Percentiles rank a stretch among this genome's conserved stretches.
Conservation (phyloP, 129 eudicot genomes). For the Gnaphalium uliginosum region DNA sequence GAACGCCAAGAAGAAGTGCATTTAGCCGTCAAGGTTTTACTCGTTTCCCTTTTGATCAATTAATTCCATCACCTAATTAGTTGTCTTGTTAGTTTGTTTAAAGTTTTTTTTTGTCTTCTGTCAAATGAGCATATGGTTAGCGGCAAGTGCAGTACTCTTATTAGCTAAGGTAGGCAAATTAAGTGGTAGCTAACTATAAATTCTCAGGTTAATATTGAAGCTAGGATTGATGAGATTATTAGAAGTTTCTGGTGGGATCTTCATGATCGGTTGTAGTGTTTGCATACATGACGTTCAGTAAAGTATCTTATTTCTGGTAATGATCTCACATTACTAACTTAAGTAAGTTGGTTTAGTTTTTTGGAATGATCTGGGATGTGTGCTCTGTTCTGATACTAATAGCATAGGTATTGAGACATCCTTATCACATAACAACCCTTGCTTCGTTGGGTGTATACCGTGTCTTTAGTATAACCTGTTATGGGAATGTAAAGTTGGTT, state of each 20-base stretch:
- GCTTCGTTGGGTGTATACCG: not conserved
- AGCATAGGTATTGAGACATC: conserved; percentile 6
- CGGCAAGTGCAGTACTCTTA: not conserved
- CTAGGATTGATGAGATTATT: not conserved
- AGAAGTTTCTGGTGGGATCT: not conserved
- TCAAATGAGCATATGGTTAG: not conserved
- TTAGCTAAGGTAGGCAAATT: not conserved
- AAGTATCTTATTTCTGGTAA: conserved; percentile 6
- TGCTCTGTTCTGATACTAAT: not conserved
- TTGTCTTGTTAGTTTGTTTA: conserved; percentile 14
- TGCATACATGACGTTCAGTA: not conserved
- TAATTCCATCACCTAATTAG: not conserved
- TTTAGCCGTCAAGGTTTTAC: conserved; percentile 78
- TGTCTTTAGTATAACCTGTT: not conserved
- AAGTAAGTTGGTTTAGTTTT: not conserved
- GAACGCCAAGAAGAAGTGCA: conserved; percentile 84
- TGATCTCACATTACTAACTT: not conserved
- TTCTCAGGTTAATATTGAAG: not conserved
- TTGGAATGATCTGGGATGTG: not conserved
- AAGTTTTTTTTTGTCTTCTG: not conserved
- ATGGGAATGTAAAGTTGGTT: not conserved
- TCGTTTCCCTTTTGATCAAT: not conserved
- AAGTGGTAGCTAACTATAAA: conserved; percentile 1
- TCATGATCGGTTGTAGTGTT: not conserved
- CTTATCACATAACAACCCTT: not conserved